These are phyloP conservation scores for Rosa lucieae DNA, from an alignment of 306 rosid genomes.

Conservation along the genomic window DNA sequence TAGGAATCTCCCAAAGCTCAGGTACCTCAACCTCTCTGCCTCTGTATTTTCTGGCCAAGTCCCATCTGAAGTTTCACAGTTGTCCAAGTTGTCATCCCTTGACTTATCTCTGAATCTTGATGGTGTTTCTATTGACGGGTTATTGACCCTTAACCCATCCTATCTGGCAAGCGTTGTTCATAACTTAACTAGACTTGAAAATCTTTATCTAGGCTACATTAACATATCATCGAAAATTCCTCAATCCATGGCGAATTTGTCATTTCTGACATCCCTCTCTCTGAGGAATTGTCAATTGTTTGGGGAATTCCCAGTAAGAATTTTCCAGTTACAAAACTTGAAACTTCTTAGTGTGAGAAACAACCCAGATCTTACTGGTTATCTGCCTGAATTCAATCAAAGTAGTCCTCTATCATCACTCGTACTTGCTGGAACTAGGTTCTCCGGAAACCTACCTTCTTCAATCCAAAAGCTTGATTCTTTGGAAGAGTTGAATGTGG, in stretches of 20 bases:
- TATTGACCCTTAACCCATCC: conserved; percentile 3
- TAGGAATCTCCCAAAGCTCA: neutral
- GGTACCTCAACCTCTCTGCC: conserved; percentile 9
- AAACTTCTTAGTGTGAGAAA: neutral
- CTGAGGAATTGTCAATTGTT: neutral
- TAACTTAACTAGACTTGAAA: conserved; percentile 16
- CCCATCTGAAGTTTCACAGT: neutral
- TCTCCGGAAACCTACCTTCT: neutral
- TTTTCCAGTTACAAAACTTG: conserved; percentile 18
- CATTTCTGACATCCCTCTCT: neutral
- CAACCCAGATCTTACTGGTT: neutral
- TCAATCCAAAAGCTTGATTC: conserved; percentile 14
- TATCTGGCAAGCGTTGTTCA: neutral
- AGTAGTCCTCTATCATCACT: neutral
- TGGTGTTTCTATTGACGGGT: rapidly evolving
- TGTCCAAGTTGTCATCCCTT: conserved; percentile 5
- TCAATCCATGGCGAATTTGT: conserved; percentile 7
- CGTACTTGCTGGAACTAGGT: neutral
- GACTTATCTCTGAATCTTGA: neutral
- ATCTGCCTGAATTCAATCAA: conserved; percentile 16
- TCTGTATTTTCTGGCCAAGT: conserved; percentile 11
- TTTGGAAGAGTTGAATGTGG: neutral
- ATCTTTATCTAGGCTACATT: neutral
- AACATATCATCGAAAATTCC: conserved; percentile 10
- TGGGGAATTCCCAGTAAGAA: neutral